These are phyloP conservation scores for Ceratocystis albifundus DNA, from an alignment of 2,329 filamentous ascomycete genomes.

Conservation along the genomic window DNA sequence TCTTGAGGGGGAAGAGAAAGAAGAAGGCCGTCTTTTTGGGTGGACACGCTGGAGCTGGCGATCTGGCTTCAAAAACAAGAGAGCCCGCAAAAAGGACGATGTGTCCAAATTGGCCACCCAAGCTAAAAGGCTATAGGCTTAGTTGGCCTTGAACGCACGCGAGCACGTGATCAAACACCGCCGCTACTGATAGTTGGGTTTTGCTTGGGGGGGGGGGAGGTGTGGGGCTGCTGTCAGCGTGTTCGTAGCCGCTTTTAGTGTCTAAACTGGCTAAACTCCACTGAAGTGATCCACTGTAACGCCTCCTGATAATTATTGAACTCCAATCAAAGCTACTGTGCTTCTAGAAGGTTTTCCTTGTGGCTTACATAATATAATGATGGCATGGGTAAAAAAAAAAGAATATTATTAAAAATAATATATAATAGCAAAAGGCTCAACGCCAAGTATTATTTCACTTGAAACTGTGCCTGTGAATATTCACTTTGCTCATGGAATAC, in stretches of 20 bases:
- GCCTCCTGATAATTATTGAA: conserved; percentile 4
- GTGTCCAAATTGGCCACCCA: conserved; percentile 31
- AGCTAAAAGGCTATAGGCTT: not conserved
- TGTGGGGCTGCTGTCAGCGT: not conserved
- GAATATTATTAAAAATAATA: not conserved
- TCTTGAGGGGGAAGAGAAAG: conserved; percentile 21
- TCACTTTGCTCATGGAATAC: too few relatives aligned
- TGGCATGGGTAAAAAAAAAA: not conserved
- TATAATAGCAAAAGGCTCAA: not conserved
- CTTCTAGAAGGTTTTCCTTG: conserved; percentile 12
- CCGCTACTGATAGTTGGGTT: not conserved
- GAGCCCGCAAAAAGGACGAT: conserved; percentile 33
- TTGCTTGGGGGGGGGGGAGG: too few relatives aligned
- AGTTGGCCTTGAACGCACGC: conserved; percentile 10
- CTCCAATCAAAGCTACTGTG: not conserved
- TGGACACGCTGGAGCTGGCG: conserved; percentile 30
- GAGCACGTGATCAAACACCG: conserved; percentile 4
- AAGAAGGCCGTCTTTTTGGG: conserved; percentile 30
- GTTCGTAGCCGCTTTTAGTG: not conserved
- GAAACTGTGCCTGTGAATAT: not conserved
- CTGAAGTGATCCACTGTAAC: not conserved
- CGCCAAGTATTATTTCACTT: not conserved
- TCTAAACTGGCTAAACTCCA: not conserved
- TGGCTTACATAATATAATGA: conserved; percentile 4
- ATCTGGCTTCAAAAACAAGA: conserved; percentile 36